phyloP scores from a whole-genome alignment of 148 eudicot species.

The Nyssa sinensis region DNA sequence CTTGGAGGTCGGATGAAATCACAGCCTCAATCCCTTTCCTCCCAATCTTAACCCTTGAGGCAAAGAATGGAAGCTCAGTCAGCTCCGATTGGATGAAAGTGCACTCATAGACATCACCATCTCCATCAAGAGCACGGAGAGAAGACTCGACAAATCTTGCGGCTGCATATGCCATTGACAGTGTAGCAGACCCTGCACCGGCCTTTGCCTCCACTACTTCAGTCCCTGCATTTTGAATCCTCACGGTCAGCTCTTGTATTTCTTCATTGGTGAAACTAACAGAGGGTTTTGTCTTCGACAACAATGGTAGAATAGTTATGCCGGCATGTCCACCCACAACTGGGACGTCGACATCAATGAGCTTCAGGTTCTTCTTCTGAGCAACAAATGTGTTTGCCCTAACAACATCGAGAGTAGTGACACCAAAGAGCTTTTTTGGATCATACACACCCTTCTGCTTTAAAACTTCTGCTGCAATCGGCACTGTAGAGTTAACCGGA shows the following conservation, averaged over 20 bases:
- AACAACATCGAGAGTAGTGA: conserved; percentile 85
- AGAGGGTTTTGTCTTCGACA: conserved; percentile 85
- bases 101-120: conserved; percentile 85
- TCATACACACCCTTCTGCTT: conserved; percentile 81
- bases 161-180: conserved; percentile 96
- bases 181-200: conserved; percentile 92
- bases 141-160: conserved; percentile 93
- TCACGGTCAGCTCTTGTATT: conserved; percentile 60
- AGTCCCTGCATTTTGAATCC: conserved; percentile 92
- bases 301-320: conserved; percentile 74
- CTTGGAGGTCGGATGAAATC: conserved; percentile 61
- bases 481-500: conserved; percentile 90
- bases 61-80: conserved; percentile 85
- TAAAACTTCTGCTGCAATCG: conserved; percentile 85
- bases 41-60: conserved; percentile 82
- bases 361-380: conserved; percentile 74
- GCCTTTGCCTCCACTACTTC: conserved; percentile 97
- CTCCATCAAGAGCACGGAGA: conserved; percentile 87
- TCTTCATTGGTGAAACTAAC: conserved; percentile 63
- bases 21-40: conserved; percentile 72
- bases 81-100: conserved; percentile 64
- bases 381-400: conserved; percentile 92
- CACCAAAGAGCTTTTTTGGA: conserved; percentile 90
- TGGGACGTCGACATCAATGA: conserved; percentile 87
- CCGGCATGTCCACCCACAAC: conserved; percentile 96